Evolutionary conservation across 805 yeast species (phyloP).

Genomic region (Henningerozyma blattae): DNA sequence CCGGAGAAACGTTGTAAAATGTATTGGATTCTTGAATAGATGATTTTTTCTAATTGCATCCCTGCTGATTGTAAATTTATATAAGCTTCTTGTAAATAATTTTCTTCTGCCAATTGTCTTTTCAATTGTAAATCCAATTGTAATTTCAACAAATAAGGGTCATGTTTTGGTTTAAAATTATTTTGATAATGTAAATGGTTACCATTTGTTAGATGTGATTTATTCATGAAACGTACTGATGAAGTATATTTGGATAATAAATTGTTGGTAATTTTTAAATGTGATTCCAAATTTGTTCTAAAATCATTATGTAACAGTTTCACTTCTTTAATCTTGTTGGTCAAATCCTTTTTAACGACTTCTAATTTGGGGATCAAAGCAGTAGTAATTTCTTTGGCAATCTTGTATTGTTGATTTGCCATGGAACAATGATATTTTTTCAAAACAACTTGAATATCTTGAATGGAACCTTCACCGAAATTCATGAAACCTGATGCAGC

Average conservation of each 20-base stretch:
- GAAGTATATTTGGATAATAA: slow-evolving; percentile 35
- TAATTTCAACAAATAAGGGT: slow-evolving; percentile 52
- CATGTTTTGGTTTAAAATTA: slow-evolving; percentile 30
- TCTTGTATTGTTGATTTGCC: slow-evolving; percentile 40
- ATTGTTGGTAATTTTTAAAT: slow-evolving; percentile 53
- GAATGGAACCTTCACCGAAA: slow-evolving; percentile 63
- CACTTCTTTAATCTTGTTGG: slow-evolving; percentile 70
- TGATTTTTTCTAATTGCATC: slow-evolving; percentile 49
- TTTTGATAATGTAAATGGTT: slow-evolving; percentile 2
- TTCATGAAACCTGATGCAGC: slow-evolving; percentile 47
- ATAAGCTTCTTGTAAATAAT: slow-evolving; percentile 53
- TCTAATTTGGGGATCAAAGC: slow-evolving; percentile 47
- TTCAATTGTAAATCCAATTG: slow-evolving; percentile 55
- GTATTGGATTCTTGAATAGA: slow-evolving; percentile 50
- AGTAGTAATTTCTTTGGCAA: slow-evolving; percentile 42
- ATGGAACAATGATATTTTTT: slow-evolving; percentile 51
- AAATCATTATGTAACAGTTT: slow-evolving; percentile 54
- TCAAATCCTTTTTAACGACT: slow-evolving; percentile 53
- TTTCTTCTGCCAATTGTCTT: slow-evolving; percentile 49
- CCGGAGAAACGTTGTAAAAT: slow-evolving; percentile 40
- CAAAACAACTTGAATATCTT: slow-evolving; percentile 61
- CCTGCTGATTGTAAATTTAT: slow-evolving; percentile 55
- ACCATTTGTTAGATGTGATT: slow-evolving; percentile 9
- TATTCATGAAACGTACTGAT: slow-evolving; percentile 30
- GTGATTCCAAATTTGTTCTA: slow-evolving; percentile 45